Base-by-base conservation (phyloP, 345 rosid species). In the Theobroma cacao region DNA sequence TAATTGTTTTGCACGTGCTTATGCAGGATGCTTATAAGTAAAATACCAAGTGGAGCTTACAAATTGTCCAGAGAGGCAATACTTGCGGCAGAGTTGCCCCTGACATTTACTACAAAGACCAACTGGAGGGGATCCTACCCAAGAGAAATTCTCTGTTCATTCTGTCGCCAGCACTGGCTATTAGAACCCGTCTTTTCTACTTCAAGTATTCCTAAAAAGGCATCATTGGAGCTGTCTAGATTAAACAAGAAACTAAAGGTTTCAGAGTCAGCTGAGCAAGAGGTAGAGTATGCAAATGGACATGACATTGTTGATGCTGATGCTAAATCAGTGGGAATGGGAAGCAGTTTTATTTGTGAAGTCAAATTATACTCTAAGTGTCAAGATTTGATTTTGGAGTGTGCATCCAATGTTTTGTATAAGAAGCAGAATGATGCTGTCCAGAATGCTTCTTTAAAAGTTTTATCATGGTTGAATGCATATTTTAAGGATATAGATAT, bases 101-200 rank as follows among this genome's bases (percentile, higher is more conserved):
- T 63, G 40, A 77, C 84, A 41, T 94, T 83, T 79, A 93, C 97
- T 15, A 86, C 93, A 58, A 94, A 84, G 81, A 75, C 93, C 80
- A 90, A 91, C 63, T 96, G 99, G 99, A 91, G 90, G 79, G 98
- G 97, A 75, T 86, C 89, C 76, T 83, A 83, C 61, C 99, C 99
- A 14, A 90, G 88, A 86, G 99, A 96, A 80, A 85, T 92, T 59
- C 87, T 94, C 38, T 66, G 85, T 78, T 61, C 88, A 74, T 92
- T 96, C 82, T 96, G 99, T 87, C 95, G 94, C 81, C 92, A 86
- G 86, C 96, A 94, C 58, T 83, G 87, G 75, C 88, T 94, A 61
- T 84, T 91, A 76, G 99, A 96, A 79, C 99, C 99, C 17, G 83
- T 83, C 78, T 87, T 93, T 80, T 72, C 85, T 56, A 43, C 75